These are phyloP conservation scores for Cercospora beticola DNA, from an alignment of 2,329 filamentous ascomycete genomes.

Conservation along the genomic window DNA sequence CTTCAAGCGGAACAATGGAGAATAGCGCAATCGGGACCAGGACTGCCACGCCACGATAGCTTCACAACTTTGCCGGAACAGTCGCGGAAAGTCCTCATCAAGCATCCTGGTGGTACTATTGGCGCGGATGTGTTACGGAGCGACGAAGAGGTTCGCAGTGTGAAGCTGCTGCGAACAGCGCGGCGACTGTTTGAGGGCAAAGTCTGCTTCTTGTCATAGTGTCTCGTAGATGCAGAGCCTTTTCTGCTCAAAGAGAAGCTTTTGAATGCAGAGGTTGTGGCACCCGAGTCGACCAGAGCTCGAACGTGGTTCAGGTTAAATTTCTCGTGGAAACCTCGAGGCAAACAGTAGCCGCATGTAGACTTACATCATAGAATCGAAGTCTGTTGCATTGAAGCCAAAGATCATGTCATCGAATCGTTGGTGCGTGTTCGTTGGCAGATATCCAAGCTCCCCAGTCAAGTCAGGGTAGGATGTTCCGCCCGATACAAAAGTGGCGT, in stretches of 20 bases:
- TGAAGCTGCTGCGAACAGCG: conserved; percentile 27
- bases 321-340: neutral
- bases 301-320: neutral
- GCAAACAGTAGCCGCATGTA: neutral
- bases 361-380: conserved; percentile 15
- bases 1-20: neutral
- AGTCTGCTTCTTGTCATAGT: conserved; percentile 24
- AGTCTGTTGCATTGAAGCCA: conserved; percentile 37
- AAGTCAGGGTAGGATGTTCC: neutral
- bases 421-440: neutral
- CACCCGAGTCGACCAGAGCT: neutral
- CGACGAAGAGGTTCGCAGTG: conserved; percentile 28
- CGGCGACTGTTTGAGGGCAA: conserved; percentile 28
- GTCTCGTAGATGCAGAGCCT: neutral
- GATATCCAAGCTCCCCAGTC: conserved; percentile 14
- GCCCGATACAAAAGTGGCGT: neutral
- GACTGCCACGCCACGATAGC: neutral
- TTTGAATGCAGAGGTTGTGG: neutral
- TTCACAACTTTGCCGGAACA: conserved; percentile 7
- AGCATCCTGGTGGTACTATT: conserved; percentile 34
- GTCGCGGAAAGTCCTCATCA: conserved; percentile 26
- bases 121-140: conserved; percentile 30
- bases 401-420: conserved; percentile 38
- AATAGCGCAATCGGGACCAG: neutral
- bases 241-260: neutral